Evolutionary conservation across 2,329 filamentous ascomycete species (phyloP), one percentile per base, ranked within the genome.

Genomic region (Davidsoniella eucalypti): DNA sequence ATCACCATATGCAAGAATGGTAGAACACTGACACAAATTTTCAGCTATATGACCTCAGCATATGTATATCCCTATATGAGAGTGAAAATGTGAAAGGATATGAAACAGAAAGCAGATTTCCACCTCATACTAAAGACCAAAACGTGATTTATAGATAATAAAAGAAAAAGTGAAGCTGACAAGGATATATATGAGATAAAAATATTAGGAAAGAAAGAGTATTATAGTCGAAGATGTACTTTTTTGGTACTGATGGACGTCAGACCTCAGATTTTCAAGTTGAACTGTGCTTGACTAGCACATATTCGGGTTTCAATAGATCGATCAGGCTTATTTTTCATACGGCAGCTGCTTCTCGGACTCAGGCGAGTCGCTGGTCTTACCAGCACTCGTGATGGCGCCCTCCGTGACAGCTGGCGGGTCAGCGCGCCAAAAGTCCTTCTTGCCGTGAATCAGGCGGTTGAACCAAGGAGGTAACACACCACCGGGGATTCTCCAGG

Each of bases 391-490:
- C 2, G 46, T 42, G 9, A 52, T 21, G 12, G 44, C 40, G 36
- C 42, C 48, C 63, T 59, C 44, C 9, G 43, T 53, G 2, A 49
- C 52, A 39, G 41, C 23, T 14, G 49, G 49, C 18, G 40, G 3
- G 18, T 51, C 48, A n/a, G n/a, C 37, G 6, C 48, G 48, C 83
- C 84, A 87, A 61, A 88, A 88, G 57, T 82, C 74, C 65, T 73
- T 82, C 69, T 86, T 83, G 25, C 85, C 85, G 37, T 66, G 66
- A 0, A 64, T 61, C 4, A 82, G 66, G 26, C 86, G 73, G 52
- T 70, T 67, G 47, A 87, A 60, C 86, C 86, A 93, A 0, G 76
- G 76, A 0, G 86, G 85, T 23, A 88, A 64, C 46, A 92, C 65
- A 1, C 85, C 85, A 14, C 85, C 84, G 1, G 80, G 75, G 26